phyloP scores from a whole-genome alignment of 176 grass and related monocot species.

The Pharus latifolius region DNA sequence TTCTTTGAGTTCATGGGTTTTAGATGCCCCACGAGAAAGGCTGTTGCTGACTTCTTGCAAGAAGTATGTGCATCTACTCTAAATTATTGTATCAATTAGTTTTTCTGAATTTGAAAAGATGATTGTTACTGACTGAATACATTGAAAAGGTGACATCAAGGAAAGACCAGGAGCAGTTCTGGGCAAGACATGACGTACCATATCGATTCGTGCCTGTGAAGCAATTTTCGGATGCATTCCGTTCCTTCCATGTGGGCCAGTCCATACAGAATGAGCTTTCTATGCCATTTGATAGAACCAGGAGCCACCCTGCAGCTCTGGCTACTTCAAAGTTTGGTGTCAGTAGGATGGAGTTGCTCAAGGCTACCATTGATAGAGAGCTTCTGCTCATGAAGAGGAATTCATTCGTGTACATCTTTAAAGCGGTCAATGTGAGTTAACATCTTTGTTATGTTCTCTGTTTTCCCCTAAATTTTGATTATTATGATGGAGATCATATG shows the following conservation, averaged over 20 bases:
- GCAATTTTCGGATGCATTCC: slow-evolving; percentile 70
- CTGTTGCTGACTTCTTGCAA: slow-evolving; percentile 85
- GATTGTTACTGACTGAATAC: slow-evolving; percentile 9
- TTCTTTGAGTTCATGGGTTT: slow-evolving; percentile 90
- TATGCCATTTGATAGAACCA: slow-evolving; percentile 67
- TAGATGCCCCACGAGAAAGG: slow-evolving; percentile 77
- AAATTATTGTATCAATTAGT: neutral
- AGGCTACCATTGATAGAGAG: slow-evolving; percentile 74
- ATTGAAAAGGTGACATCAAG: slow-evolving; percentile 75
- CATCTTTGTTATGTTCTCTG: neutral
- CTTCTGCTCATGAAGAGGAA: slow-evolving; percentile 93
- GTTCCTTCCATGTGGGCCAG: slow-evolving; percentile 63
- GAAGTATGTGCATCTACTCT: slow-evolving; percentile 47
- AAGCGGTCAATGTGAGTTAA: slow-evolving; percentile 51
- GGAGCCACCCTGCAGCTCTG: slow-evolving; percentile 68
- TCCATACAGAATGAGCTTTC: slow-evolving; percentile 42
- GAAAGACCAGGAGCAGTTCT: slow-evolving; percentile 93
- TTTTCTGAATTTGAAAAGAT: slow-evolving; percentile 1
- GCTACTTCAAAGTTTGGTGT: slow-evolving; percentile 70
- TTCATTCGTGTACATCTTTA: slow-evolving; percentile 93
- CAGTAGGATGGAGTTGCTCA: slow-evolving; percentile 53
- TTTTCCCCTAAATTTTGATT: neutral
- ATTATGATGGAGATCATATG: slow-evolving; percentile 11
- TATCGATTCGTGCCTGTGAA: slow-evolving; percentile 66
- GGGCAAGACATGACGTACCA: slow-evolving; percentile 43